Evolutionary conservation across 495 filamentous ascomycete species (phyloP).

Genomic region (Hypoxylon fragiforme): DNA sequence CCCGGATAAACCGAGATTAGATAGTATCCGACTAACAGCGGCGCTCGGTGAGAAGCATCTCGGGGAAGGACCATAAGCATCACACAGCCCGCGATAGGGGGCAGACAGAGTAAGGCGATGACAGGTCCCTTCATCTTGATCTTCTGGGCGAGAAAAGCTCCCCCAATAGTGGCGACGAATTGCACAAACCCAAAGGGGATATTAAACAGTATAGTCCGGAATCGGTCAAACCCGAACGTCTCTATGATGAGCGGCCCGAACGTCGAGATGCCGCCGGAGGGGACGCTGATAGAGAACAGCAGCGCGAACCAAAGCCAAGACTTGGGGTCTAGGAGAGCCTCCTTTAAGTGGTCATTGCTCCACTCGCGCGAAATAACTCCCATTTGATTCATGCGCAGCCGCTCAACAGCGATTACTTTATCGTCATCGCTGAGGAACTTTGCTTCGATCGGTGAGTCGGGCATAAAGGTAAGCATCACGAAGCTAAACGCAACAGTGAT

Average conservation of each 20-base stretch:
- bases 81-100: slow-evolving; percentile 60
- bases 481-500: slow-evolving; percentile 55
- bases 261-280: slow-evolving; percentile 63
- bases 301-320: slow-evolving; percentile 65
- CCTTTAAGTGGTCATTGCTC: slow-evolving; percentile 64
- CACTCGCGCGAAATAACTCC: slow-evolving; percentile 60
- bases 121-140: slow-evolving; percentile 60
- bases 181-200: slow-evolving; percentile 67
- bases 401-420: slow-evolving; percentile 46
- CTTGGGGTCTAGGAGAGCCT: slow-evolving; percentile 59
- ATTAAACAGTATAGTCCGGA: slow-evolving; percentile 63
- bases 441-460: slow-evolving; percentile 59
- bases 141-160: slow-evolving; percentile 57
- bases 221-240: slow-evolving; percentile 61
- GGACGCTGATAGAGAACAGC: slow-evolving; percentile 57
- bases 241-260: slow-evolving; percentile 65
- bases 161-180: slow-evolving; percentile 60
- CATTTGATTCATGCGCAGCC: slow-evolving; percentile 67
- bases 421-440: slow-evolving; percentile 60
- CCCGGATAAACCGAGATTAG: slow-evolving; percentile 65
- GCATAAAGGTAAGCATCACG: slow-evolving; percentile 55
- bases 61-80: slow-evolving; percentile 58
- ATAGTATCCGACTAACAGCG: slow-evolving; percentile 62
- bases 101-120: slow-evolving; percentile 56
- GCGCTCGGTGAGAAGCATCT: slow-evolving; percentile 47